A percentile compares a stretch with the other conserved stretches of the same genome.
These are phyloP conservation scores for Trichoderma erinaceum DNA, from an alignment of 495 filamentous ascomycete genomes.

Conservation along the genomic window DNA sequence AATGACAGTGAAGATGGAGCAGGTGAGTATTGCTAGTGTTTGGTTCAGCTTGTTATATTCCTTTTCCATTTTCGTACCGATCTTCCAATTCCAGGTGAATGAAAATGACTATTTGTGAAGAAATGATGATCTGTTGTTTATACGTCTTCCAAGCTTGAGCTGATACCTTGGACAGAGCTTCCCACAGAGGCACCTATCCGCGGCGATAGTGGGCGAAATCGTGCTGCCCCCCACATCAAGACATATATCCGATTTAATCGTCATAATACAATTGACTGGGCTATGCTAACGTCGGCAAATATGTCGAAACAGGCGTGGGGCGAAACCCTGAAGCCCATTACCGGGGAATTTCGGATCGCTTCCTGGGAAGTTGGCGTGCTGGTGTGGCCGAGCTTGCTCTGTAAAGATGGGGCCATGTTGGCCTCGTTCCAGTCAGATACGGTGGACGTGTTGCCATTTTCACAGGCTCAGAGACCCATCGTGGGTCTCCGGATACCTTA, in stretches of 20 bases:
- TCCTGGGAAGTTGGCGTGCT: conserved; percentile 85
- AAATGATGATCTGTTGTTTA: not conserved
- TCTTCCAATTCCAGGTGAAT: no score
- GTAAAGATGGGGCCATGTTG: conserved; percentile 53
- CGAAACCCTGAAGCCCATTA: conserved; percentile 40
- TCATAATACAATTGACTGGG: conserved; percentile 66
- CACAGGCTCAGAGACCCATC: conserved; percentile 23
- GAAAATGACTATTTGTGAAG: not conserved
- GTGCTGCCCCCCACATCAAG: conserved; percentile 88
- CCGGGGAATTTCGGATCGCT: conserved; percentile 59
- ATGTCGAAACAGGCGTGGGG: conserved; percentile 90
- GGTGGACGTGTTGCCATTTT: conserved; percentile 26
- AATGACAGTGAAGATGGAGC: conserved; percentile 39
- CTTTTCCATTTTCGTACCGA: no score
- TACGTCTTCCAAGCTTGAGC: not conserved
- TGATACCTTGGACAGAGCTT: conserved; percentile 15
- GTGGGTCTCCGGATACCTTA: conserved; percentile 81
- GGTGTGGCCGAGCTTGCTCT: conserved; percentile 71
- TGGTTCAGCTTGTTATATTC: not conserved
- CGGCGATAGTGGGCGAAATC: conserved; percentile 47
- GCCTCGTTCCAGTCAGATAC: conserved; percentile 59
- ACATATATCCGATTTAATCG: conserved; percentile 73
- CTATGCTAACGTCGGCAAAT: conserved; percentile 78
- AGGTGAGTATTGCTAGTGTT: conserved; percentile 16
- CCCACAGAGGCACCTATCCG: not conserved